Base-by-base conservation (phyloP, 2,329 filamentous ascomycete species). In the Stachybotrys chlorohalonatus region DNA sequence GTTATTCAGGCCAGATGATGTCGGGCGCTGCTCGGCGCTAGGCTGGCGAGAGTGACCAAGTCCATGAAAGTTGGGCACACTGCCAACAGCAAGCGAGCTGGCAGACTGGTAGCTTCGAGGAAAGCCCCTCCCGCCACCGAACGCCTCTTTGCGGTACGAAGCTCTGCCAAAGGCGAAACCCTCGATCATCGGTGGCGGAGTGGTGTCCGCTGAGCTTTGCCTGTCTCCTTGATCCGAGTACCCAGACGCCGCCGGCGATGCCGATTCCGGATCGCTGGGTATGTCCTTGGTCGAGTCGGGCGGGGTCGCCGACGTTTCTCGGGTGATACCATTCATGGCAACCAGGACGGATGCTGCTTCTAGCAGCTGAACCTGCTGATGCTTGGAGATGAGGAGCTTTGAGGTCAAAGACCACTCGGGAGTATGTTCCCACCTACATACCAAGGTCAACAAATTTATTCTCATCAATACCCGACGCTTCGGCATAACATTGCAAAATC, bases 361-460 rank as follows among this genome's bases (percentile, higher is more conserved):
- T 57, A 99, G 82, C 57, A 99, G 82, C 72, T 99, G 94, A 53
- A 99, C 94, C 77, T 99, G 94, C 75, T 99, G 94, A 73, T 99
- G 94, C 81, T 99, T 99, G 64, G 93, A 97, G 65, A 99, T 97
- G 69, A 97, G 85, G 68, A 97, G 80, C 76, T 97, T 97, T 64
- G 94, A 97, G 54, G 94, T 99, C 70, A 87, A 87, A 53, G 92
- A 89, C 94, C 94, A 99, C 76, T 96, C 90, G 62, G 94, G 93
- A 71, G 95, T 95, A 75, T 99, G 94, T 77, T 99, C 94, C 94
- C 94, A 99, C 81, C 93, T 99, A 62, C 11, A n/a, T 9, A 52
- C 54, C 57, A 58, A 48, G 54, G 63, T 67, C 57, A 67, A 62
- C 58, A 59, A 64, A 62, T 61, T 51, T 54, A 54, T 56, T 59